Base-by-base conservation (phyloP, 192 early-diverging fungal genomes). In the Coemansia javaensis region DNA sequence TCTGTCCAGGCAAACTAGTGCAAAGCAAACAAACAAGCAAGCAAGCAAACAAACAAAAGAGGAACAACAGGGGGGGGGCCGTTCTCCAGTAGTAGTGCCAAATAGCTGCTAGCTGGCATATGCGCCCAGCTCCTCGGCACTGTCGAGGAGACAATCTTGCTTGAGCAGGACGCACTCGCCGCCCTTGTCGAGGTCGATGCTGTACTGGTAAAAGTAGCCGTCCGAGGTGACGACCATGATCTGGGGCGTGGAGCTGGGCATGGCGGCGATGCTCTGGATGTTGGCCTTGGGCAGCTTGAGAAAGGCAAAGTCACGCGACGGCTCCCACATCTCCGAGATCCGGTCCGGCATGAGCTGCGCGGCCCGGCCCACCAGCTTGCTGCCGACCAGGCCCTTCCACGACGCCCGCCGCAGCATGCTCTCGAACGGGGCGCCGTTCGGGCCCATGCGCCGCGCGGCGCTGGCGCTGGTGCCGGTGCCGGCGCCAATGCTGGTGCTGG, bases 301-400 rank as follows among this genome's bases (percentile, higher is more conserved):
- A 47, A 85, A 89, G 7, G 91, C 93, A 77, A 96, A 99, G 63
- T 99, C 91, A 8, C 97, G 78, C 38, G 87, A 75, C 5, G 94
- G 94, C 67, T 97, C 94, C 86, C 87, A 96, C 42, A 97, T 91
- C 47, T 96, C 92, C 4, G 93, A 90, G 1, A 91, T 52, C 31
- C 77, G 75, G 50, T 90, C 86, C 6, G 96, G 96, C 34, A 97
- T 79, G 52, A 91, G 85, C 45, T 87, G 89, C 20, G 86, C 85
- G 10, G 93, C 85, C 44, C 82, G 86, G 18, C 85, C 87, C 13
- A 90, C 85, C 36, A 90, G 40, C 51, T 81, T 84, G 47, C 79
- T 77, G 48, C 63, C 68, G 16, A 72, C 63, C 4, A 77, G 16
- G 40, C 64, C 64, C 47, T 77, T 66, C 64, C 68, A 66, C 48